Base-by-base conservation (phyloP, 2,329 filamentous ascomycete species). In the Alternaria alternata region DNA sequence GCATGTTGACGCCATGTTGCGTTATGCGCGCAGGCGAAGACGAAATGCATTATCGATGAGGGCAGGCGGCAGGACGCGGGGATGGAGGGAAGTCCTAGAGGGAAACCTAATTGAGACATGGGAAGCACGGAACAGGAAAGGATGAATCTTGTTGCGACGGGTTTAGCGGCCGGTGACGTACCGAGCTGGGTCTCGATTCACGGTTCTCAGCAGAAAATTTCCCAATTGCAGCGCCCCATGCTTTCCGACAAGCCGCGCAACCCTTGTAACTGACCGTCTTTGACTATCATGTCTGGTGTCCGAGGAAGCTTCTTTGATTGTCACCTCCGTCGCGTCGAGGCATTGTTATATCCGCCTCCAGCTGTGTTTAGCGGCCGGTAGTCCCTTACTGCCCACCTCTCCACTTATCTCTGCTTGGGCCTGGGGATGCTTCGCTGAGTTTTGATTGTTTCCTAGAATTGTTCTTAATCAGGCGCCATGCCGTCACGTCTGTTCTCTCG, bases 401-500 rank as follows among this genome's bases (percentile, higher is more conserved):
- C 49, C 48, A 42, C 48, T 12, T 20, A 36, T 38, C 49, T 44
- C 44, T 48, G 36, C 55, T 38, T 42, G 28, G 49, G 47, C 26
- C 39, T 43, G 41, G 59, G 28, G 36, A 62, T 62, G 59, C 38
- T 39, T 46, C 48, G 42, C 20, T 54, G 51, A 42, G 46, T 59
- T 39, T 54, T 18, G 42, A 8, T 38, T 36, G 53, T 49, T 46
- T 26, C 41, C 38, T 57, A 39, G 32, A 5, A 14, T 36, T 38
- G 4, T 56, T 51, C 36, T 44, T 52, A 51, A 24, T 46, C 36
- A 53, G 51, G 41, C 51, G 57, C 54, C 38, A 75, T 75, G 72
- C 64, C 68, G 34, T 58, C 67, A 26, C 66, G 69, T 58, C 63
- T 67, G 24, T 61, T 69, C 47, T 48, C 65, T 41, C 66, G 68